Evolutionary conservation across 108 stramenopile genomes (phyloP).

Genomic region (Licmophora abbreviata): DNA sequence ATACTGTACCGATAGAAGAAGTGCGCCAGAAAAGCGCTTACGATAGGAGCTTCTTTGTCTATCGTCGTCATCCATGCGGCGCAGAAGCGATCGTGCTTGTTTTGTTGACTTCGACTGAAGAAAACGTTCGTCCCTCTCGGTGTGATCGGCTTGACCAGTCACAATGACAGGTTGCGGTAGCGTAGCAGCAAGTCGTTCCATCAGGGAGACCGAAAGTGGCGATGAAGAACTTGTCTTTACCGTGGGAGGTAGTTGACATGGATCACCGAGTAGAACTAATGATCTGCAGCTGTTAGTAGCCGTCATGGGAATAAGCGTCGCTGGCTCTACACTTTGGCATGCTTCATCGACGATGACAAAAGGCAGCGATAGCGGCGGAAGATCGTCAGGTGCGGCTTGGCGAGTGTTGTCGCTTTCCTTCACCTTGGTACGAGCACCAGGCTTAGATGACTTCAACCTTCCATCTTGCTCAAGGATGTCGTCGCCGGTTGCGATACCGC

Average conservation of each 20-base stretch:
- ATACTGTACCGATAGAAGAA: conserved; percentile 88
- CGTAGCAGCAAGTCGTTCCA: conserved; percentile 63
- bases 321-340: conserved; percentile 91
- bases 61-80: conserved; percentile 5
- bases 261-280: conserved; percentile 84
- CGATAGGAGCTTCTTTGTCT: conserved; percentile 36
- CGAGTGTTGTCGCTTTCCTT: conserved; percentile 19
- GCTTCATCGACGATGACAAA: conserved; percentile 92
- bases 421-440: too few relatives aligned
- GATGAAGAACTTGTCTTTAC: conserved; percentile 52
- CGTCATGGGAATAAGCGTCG: conserved; percentile 77
- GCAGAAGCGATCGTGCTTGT: conserved; percentile 49
- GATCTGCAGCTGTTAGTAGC: conserved; percentile 68
- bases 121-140: conserved; percentile 40
- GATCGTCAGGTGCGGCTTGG: conserved; percentile 55
- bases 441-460: too few relatives aligned
- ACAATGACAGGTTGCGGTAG: conserved; percentile 57
- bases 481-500: conserved; percentile 51
- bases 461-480: too few relatives aligned
- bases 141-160: conserved; percentile 49
- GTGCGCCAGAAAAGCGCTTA: conserved; percentile 72
- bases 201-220: conserved; percentile 64
- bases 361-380: conserved; percentile 64
- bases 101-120: conserved; percentile 53
- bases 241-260: conserved; percentile 85